Base-by-base conservation (phyloP, 2,329 filamentous ascomycete species). In the Talaromyces funiculosus region DNA sequence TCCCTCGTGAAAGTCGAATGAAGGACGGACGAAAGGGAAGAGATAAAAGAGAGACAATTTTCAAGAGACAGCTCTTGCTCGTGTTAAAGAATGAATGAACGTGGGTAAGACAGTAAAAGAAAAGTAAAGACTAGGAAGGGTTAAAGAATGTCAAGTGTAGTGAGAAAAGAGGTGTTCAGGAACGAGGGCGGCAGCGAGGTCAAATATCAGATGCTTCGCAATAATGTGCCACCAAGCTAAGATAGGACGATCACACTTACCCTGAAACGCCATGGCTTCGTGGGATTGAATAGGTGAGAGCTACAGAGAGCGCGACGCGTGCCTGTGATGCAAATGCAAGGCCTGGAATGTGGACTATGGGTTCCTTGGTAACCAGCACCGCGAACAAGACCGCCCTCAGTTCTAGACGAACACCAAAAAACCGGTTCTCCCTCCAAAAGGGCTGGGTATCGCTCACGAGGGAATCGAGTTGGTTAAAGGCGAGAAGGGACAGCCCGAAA, bases 281-380 rank as follows among this genome's bases (percentile, higher is more conserved):
- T 69, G 65, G 64, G 64, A 67, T 62, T 59, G 57, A 59, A 64
- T 68, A 63, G 59, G 60, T 65, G 60, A 64, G 62, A 66, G 63
- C 65, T 43, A 53, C 14, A 58, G 45, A 38, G 49, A 61, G 57
- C 73, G 73, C 72, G 72, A 72, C 72, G 73, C 72, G 72, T 75
- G 69, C 69, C 71, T 66, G 66, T 62, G 62, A 67, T 65, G 60
- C 65, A 67, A 60, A 74, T 70, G 72, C 72, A 74, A 74, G 72
- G 71, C 72, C 71, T 73, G 70, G 72, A 75, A 75, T 75, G 73
- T 71, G 70, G 68, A 68, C 68, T 73, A 72, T 73, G 68, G 66
- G 65, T 68, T 71, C 67, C 69, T 73, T 65, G 68, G 72, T 72
- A 72, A 74, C 71, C 61, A 64, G 61, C 70, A 73, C 71, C 61